Conservation (phyloP, 768 basidiomycete genomes). For the Mycena rebaudengoi region DNA sequence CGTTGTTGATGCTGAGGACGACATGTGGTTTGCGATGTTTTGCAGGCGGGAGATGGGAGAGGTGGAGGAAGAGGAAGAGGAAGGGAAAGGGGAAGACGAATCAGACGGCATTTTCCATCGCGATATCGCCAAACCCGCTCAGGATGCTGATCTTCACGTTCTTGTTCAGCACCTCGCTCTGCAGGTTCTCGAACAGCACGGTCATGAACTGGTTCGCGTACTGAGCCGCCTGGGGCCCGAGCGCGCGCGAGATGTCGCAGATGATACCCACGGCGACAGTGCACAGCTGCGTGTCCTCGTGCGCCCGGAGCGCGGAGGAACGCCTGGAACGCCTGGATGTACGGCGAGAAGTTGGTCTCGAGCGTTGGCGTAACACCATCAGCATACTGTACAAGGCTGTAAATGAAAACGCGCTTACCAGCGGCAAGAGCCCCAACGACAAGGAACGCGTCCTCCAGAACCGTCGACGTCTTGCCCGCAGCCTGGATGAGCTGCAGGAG, state of each 20-base stretch:
- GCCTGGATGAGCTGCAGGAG: conserved; percentile 84
- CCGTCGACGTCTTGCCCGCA: conserved; percentile 91
- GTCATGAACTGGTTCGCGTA: conserved; percentile 93
- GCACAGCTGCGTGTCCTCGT: conserved; percentile 96
- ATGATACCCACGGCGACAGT: conserved; percentile 96
- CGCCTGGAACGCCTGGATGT: conserved; percentile 85
- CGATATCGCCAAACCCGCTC: conserved; percentile 96
- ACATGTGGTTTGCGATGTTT: too few relatives aligned
- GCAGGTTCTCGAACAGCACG: conserved; percentile 89
- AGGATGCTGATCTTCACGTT: conserved; percentile 98
- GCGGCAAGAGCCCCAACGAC: conserved; percentile 89
- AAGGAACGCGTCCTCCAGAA: conserved; percentile 96
- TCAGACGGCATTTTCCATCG: too few relatives aligned
- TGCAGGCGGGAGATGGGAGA: too few relatives aligned
- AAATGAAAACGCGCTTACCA: too few relatives aligned
- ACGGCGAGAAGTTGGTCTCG: conserved; percentile 80
- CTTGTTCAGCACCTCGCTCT: conserved; percentile 88
- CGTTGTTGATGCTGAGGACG: too few relatives aligned
- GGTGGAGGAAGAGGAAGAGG: too few relatives aligned
- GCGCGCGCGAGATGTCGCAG: conserved; percentile 94
- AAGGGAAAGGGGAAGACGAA: too few relatives aligned
- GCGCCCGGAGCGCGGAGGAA: conserved; percentile 90
- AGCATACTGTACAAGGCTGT: too few relatives aligned
- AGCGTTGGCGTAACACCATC: too few relatives aligned
- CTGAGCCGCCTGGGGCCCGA: conserved; percentile 83